Evolutionary conservation across 192 early-diverging fungal genomes (phyloP).

Genomic region (Coemansia sp.): DNA sequence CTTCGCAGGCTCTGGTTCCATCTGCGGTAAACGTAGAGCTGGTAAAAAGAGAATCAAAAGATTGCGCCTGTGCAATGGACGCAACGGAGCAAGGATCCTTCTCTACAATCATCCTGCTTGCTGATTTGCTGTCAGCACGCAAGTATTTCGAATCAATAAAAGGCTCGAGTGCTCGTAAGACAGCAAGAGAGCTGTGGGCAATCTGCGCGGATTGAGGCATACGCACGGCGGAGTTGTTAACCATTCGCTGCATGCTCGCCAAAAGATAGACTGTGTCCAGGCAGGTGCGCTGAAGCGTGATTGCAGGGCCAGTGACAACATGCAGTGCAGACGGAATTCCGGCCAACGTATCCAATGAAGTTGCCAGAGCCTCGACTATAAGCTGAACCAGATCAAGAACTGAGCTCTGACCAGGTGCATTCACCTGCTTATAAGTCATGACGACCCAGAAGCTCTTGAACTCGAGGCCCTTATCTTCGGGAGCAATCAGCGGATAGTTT

Average conservation of each 20-base stretch:
- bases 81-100: slow-evolving; percentile 1
- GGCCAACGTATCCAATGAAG: neutral
- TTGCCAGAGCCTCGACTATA: slow-evolving; percentile 2
- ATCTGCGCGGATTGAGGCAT: slow-evolving; percentile 17
- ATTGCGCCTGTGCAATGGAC: neutral
- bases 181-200: slow-evolving; percentile 6
- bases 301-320: neutral
- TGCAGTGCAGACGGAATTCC: neutral
- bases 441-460: slow-evolving; percentile 47
- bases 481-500: slow-evolving; percentile 29
- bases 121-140: slow-evolving; percentile 5
- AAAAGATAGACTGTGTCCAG: slow-evolving; percentile 16
- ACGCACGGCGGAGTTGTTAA: neutral
- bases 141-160: neutral
- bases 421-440: slow-evolving; percentile 15
- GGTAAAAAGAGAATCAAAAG: neutral
- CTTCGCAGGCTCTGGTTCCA: neutral
- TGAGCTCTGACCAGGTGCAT: slow-evolving; percentile 35
- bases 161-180: neutral
- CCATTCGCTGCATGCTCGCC: slow-evolving; percentile 18
- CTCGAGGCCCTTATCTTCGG: slow-evolving; percentile 1
- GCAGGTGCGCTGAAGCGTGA: slow-evolving; percentile 32
- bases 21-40: neutral
- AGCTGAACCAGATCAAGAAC: slow-evolving; percentile 15
- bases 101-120: slow-evolving; percentile 6